Evolutionary conservation across 2,329 filamentous ascomycete species (phyloP).

Genomic region (Daldinia sp.): DNA sequence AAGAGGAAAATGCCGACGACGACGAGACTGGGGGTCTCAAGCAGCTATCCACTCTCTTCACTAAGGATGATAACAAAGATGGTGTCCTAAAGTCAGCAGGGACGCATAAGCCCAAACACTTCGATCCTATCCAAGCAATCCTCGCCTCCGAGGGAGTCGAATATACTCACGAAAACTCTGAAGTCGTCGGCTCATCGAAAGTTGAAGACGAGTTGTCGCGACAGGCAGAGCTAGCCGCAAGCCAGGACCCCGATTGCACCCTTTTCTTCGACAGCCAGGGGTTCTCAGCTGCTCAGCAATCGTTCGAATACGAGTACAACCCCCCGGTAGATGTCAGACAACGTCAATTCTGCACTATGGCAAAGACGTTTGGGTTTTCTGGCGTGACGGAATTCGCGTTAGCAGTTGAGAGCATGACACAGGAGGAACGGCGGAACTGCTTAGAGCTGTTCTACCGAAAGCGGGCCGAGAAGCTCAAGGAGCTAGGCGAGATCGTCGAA

Average conservation of each 20-base stretch:
- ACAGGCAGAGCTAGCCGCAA: slow-evolving; percentile 73
- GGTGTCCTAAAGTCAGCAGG: slow-evolving; percentile 53
- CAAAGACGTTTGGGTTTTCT: slow-evolving; percentile 79
- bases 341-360: slow-evolving; percentile 93
- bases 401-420: slow-evolving; percentile 90
- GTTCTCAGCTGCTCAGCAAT: slow-evolving; percentile 44
- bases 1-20: slow-evolving; percentile 62
- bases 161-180: slow-evolving; percentile 96
- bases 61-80: slow-evolving; percentile 61
- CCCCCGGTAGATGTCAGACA: slow-evolving; percentile 80
- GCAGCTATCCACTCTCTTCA: slow-evolving; percentile 75
- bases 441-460: slow-evolving; percentile 83
- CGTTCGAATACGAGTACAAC: slow-evolving; percentile 68
- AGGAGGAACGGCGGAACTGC: slow-evolving; percentile 81
- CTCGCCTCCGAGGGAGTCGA: slow-evolving; percentile 88
- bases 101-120: slow-evolving; percentile 60
- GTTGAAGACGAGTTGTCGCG: slow-evolving; percentile 88
- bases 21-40: slow-evolving; percentile 76
- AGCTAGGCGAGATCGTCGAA: slow-evolving; percentile 45
- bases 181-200: slow-evolving; percentile 92
- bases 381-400: slow-evolving; percentile 87
- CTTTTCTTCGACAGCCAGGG: slow-evolving; percentile 69
- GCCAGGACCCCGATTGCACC: slow-evolving; percentile 61
- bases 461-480: slow-evolving; percentile 66
- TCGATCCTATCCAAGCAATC: slow-evolving; percentile 87